Evolutionary conservation across 305 asterid species (phyloP), one percentile per base, ranked within the genome.

Genomic region (Ajuga reptans): DNA sequence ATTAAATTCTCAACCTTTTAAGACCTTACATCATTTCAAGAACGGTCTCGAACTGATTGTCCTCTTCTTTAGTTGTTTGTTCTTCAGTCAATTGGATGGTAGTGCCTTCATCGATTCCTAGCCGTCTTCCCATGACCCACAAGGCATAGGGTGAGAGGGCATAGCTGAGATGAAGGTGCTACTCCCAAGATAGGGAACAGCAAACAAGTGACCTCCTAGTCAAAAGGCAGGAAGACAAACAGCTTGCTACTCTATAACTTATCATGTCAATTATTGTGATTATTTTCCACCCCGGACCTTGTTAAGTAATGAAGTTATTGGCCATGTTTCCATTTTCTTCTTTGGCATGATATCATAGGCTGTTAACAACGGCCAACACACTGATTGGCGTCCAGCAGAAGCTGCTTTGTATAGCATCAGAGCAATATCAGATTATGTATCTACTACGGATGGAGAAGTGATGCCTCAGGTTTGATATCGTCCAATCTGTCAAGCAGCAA

Each of bases 301-400:
- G 41, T 73, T 47, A 42, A 12, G 68, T 49, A 62, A 66, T 69
- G 39, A 55, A 50, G 64, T 37, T 68, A 54, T 55, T 37, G 66
- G 58, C 50, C 24, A 57, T 67, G 34, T 46, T 71, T 65, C 50
- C 49, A 37, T 57, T 67, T 50, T 79, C 75, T 57, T 14, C 29
- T 18, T 29, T 81, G 73, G 68, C 59, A 54, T 76, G 52, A 69
- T 47, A 54, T 63, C 56, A 52, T 76, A 93, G 99, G 97, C 89
- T 74, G 82, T 89, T 31, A 78, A 66, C 72, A 76, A 81, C 74
- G 81, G 78, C 72, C 87, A 81, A 83, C 65, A 41, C 45, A 64
- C 77, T 42, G 91, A 91, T 80, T 93, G 99, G 97, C 90, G 90
- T 75, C 95, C 96, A 41, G 89, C 89, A 43, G 99, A 94, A 86